Percentiles rank a stretch among this genome's conserved stretches.
Conservation (phyloP, 139 green algal genomes). For the Micromonas pusilla region DNA sequence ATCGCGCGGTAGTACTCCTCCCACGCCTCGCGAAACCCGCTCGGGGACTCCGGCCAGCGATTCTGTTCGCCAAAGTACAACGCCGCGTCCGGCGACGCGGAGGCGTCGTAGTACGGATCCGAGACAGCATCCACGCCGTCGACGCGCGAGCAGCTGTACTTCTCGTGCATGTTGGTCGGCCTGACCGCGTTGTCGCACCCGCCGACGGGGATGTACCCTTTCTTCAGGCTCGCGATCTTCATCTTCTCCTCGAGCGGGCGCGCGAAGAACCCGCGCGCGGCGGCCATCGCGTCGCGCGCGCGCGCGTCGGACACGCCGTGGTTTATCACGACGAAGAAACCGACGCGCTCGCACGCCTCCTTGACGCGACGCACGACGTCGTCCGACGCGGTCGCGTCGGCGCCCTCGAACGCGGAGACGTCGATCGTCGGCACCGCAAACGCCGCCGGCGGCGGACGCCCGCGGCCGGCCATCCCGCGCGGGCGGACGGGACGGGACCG, state of each 20-base stretch:
- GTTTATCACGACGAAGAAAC: not conserved
- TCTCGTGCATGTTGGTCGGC: not conserved
- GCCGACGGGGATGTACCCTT: slow-evolving; percentile 15
- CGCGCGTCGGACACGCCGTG: not conserved
- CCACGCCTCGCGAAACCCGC: not conserved
- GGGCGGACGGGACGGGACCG: too few relatives aligned
- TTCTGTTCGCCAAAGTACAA: slow-evolving; percentile 11
- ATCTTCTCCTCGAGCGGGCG: not conserved
- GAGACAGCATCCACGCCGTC: not conserved
- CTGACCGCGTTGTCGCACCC: slow-evolving; percentile 6
- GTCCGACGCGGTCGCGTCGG: not conserved
- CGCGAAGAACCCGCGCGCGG: not conserved
- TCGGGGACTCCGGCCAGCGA: not conserved
- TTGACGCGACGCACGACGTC: not conserved
- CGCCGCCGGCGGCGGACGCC: too few relatives aligned
- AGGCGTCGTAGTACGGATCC: slow-evolving; percentile 14
- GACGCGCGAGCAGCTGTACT: slow-evolving; percentile 2
- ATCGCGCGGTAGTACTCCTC: not conserved
- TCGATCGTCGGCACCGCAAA: not conserved
- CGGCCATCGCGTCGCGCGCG: not conserved
- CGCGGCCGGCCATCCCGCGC: too few relatives aligned
- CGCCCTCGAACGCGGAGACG: not conserved
- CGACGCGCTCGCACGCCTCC: not conserved
- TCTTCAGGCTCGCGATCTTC: not conserved
- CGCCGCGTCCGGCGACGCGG: not conserved